Base-by-base conservation (phyloP, 306 rosid species). In the Cyclanthera cordifolia region DNA sequence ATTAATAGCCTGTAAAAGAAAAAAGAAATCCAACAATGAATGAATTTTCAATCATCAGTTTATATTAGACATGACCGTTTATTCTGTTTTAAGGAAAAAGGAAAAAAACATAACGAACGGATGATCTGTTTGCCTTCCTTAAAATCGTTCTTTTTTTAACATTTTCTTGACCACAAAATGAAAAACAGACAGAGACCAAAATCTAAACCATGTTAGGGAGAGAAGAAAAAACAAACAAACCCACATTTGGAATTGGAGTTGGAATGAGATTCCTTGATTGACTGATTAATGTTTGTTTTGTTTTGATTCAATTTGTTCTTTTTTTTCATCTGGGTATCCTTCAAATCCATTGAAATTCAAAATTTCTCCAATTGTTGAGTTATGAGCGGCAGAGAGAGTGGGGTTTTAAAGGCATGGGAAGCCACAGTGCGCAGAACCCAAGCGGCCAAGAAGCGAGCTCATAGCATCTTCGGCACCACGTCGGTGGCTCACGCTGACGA, bases 351-450 rank as follows among this genome's bases (percentile, higher is more conserved):
- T 32, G 2, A 34, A 61, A 2, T 61, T 9, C 28, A 19, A 61
- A 19, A 5, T 28, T 57, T 15, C 6, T 8, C 12, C 65, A 28
- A 58, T 3, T 16, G 17, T 32, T n/a, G 2, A 17, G 47, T 32
- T 65, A 91, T 89, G 96, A 87, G 84, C 67, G 82, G 69, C 70
- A 85, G 69, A 80, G 95, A 87, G 0, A 83, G 88, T 32, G 87
- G 86, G 12, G 93, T 92, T 49, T 37, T 84, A 64, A 92, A 85
- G 93, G 97, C 90, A 75, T 92, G 97, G 97, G 96, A 92, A 74
- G 91, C 91, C 34, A 92, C 97, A 1, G 67, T 92, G 63, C 85
- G 91, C 46, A 89, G 73, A 58, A 92, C 97, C 2, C 89, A 84
- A 14, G 95, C 95, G 4, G 95, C 97, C 0, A 92, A 85, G 57